Conservation (phyloP, 2,329 filamentous ascomycete genomes). For the Aspergillus quadricinctus region DNA sequence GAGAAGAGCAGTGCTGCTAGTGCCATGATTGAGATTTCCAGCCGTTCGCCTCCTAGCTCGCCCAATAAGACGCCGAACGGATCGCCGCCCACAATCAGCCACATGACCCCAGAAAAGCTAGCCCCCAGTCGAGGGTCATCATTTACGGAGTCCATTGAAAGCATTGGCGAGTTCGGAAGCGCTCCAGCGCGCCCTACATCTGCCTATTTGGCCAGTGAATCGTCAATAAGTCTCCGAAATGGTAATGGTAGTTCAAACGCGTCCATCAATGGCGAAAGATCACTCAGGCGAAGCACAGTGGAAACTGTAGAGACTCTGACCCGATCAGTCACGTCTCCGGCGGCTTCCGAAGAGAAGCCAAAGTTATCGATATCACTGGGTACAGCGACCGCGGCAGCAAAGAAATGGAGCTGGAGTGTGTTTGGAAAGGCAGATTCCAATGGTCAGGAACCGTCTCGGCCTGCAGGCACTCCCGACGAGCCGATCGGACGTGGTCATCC, state of each 20-base stretch:
- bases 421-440: slow-evolving; percentile 41
- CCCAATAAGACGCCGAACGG: slow-evolving; percentile 46
- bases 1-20: slow-evolving; percentile 58
- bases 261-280: slow-evolving; percentile 25
- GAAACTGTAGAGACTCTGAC: slow-evolving; percentile 29
- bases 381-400: slow-evolving; percentile 53
- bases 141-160: slow-evolving; percentile 44
- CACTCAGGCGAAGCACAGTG: slow-evolving; percentile 26
- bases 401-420: slow-evolving; percentile 56
- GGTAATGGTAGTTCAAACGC: slow-evolving; percentile 20
- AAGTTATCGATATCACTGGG: slow-evolving; percentile 41
- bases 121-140: slow-evolving; percentile 46
- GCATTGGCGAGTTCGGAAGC: slow-evolving; percentile 16
- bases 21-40: slow-evolving; percentile 66
- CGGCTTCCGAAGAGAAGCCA: slow-evolving; percentile 32
- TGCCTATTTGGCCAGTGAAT: slow-evolving; percentile 20
- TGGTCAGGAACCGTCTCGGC: slow-evolving; percentile 37
- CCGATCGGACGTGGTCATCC: slow-evolving; percentile 82
- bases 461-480: slow-evolving; percentile 50
- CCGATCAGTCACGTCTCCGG: slow-evolving; percentile 21
- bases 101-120: slow-evolving; percentile 33
- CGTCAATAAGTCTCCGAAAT: slow-evolving; percentile 18
- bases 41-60: slow-evolving; percentile 54
- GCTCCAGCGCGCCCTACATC: slow-evolving; percentile 26
- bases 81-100: slow-evolving; percentile 37